Percentiles rank a stretch among this genome's conserved stretches.
These are phyloP conservation scores for Escovopsis weberi DNA, from an alignment of 2,329 filamentous ascomycete species.

Conservation along the genomic window DNA sequence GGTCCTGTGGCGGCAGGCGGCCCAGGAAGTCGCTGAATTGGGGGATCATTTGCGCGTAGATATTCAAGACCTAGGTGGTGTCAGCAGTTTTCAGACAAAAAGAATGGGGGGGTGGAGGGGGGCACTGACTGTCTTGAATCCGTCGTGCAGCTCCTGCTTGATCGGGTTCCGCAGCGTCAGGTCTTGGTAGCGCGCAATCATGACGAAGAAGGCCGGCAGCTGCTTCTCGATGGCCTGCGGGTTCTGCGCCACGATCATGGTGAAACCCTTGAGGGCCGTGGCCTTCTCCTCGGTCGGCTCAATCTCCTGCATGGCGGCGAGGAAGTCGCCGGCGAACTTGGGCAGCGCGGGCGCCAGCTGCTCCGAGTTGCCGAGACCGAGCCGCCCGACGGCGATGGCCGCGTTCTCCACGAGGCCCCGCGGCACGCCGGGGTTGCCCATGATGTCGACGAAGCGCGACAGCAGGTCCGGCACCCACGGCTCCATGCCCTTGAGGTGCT, in stretches of 20 bases:
- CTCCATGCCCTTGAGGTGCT: constrained; percentile 58
- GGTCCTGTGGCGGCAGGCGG: constrained; percentile 35
- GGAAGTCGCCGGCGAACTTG: constrained; percentile 69
- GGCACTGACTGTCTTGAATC: constrained; percentile 58
- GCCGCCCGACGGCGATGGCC: constrained; percentile 76
- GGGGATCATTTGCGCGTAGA: constrained; percentile 45
- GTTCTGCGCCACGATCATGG: constrained; percentile 68
- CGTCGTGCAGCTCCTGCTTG: constrained; percentile 51
- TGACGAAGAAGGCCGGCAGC: constrained; percentile 65
- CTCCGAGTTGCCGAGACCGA: constrained; percentile 67
- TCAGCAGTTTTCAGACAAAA: constrained; percentile 4
- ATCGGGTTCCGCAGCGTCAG: constrained; percentile 44
- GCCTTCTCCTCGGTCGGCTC: constrained; percentile 88
- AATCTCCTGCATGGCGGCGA: constrained; percentile 69
- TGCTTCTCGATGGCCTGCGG: constrained; percentile 84
- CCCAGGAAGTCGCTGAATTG: constrained; percentile 41
- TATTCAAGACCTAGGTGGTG: constrained; percentile 30
- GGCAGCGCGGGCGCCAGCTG: constrained; percentile 64
- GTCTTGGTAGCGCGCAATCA: constrained; percentile 66
- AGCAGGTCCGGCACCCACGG: constrained; percentile 68
- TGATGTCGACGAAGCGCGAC: constrained; percentile 63
- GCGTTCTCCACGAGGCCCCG: constrained; percentile 85
- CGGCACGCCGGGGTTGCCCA: constrained; percentile 73
- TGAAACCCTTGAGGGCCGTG: constrained; percentile 84
- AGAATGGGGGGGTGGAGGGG: background rate